Base-by-base conservation (phyloP, 208 protist species). In the Trypanosomatidae sp. region DNA sequence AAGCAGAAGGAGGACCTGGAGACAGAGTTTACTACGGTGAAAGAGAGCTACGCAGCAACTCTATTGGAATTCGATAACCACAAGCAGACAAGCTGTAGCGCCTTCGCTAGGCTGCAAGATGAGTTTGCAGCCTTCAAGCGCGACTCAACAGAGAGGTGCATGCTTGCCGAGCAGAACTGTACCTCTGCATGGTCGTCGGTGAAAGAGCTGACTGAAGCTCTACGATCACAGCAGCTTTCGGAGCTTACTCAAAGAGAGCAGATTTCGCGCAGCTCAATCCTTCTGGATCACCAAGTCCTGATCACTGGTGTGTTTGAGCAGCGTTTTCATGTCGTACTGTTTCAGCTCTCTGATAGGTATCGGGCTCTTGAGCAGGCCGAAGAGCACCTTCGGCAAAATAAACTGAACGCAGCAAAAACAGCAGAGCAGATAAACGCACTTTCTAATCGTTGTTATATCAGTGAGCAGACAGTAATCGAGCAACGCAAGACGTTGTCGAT, bases 41-140 rank as follows among this genome's bases (percentile, higher is more conserved):
- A 91, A 39, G 88, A 93, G 43, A 88, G 79, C 62, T 95, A 92
- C 53, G 87, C 86, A 4, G 76, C 77, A 33, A 36, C 88, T 44
- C 79, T 95, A 4, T 58, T 86, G 25, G 90, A 95, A 39, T 69
- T 84, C 25, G 87, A 84, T 46, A 85, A 95, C 44, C 19, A 69
- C 73, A 90, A 89, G 56, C 46, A 47, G 19, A 62, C 25, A 25
- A 82, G 25, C 41, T 52, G 65, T 15, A 75, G 17, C 2, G 67
- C 43, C 5, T 43, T 74, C 0, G 60, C n/a, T 3, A n/a, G 39
- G 28, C 8, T 83, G 3, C 67, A 71, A 33, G 56, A 33, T 2
- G 80, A 88, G 15, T 62, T 79, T 22, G 60, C 58, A 10, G 22
- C 30, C 3, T 53, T 64, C 2, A 72, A 76, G 43, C 66, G 67